A percentile compares a stretch with the other conserved stretches of the same genome.
Evolutionary conservation across 192 early-diverging fungal genomes (phyloP).

Genomic region (Backusella morwellensis): DNA sequence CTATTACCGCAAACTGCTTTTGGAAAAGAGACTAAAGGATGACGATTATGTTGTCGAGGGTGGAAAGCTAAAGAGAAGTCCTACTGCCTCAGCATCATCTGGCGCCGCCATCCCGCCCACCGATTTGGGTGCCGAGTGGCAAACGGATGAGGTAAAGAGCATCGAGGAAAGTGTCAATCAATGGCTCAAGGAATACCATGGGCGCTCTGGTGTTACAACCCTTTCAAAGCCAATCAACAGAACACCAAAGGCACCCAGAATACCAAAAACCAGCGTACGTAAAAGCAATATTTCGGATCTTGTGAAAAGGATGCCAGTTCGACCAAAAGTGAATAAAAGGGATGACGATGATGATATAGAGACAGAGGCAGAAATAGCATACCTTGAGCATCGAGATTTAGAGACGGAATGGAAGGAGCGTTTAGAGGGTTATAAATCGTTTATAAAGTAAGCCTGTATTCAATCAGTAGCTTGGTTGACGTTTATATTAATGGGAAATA

Average conservation of each 20-base stretch:
- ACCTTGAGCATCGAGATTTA: constrained; percentile 15
- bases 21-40: constrained; percentile 41
- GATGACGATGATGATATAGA: background rate
- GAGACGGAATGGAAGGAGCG: constrained; percentile 26
- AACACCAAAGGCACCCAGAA: constrained; percentile 17
- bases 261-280: background rate
- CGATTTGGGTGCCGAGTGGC: constrained; percentile 47
- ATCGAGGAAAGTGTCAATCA: constrained; percentile 44
- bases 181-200: constrained; percentile 54
- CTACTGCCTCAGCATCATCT: constrained; percentile 25
- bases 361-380: constrained; percentile 18
- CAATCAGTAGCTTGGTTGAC: background rate
- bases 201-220: constrained; percentile 6
- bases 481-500: background rate
- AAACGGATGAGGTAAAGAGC: constrained; percentile 43
- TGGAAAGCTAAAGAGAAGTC: constrained; percentile 43
- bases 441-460: constrained; percentile 22
- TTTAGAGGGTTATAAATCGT: constrained; percentile 18
- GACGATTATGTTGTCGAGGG: constrained; percentile 46
- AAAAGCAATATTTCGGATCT: background rate
- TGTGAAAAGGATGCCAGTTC: constrained; percentile 5
- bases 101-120: constrained; percentile 14
- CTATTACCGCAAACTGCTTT: constrained; percentile 52
- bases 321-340: background rate
- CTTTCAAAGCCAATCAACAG: background rate